Evolutionary conservation across 1,284 basidiomycete genomes (phyloP).

Genomic region (Tilletia walkeri): DNA sequence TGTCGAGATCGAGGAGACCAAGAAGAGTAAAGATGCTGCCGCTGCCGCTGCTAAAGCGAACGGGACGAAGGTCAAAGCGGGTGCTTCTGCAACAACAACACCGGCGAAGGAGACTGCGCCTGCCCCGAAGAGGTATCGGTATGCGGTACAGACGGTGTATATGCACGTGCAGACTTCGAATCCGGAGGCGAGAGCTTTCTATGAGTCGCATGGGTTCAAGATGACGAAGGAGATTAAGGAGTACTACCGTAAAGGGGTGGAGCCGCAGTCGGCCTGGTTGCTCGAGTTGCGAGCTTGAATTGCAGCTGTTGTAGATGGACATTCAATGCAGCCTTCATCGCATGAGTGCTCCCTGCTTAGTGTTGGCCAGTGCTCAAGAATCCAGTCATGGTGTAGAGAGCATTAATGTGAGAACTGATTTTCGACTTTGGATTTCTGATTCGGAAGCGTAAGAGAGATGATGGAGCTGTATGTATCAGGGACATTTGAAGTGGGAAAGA

Average conservation of each 20-base stretch:
- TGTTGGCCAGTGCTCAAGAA: too few species aligned
- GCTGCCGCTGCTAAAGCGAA: not conserved
- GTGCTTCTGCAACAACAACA: not conserved
- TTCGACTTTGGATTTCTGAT: too few species aligned
- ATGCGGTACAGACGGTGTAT: conserved; percentile 45
- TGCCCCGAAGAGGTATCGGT: conserved; percentile 4
- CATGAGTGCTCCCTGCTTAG: too few species aligned
- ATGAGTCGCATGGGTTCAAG: conserved; percentile 56
- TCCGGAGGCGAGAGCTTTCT: conserved; percentile 53
- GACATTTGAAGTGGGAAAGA: too few species aligned
- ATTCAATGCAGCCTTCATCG: too few species aligned
- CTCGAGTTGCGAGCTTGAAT: conserved; percentile 32
- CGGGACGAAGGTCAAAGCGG: conserved; percentile 19
- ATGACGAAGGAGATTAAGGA: conserved; percentile 42
- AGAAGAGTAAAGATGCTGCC: not conserved
- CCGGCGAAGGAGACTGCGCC: conserved; percentile 22
- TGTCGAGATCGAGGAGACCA: not conserved
- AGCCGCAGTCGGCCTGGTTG: conserved; percentile 56
- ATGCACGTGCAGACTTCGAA: conserved; percentile 57
- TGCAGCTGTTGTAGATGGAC: too few species aligned
- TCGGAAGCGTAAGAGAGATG: too few species aligned
- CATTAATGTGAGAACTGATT: too few species aligned
- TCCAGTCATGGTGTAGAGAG: too few species aligned
- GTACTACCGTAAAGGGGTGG: conserved; percentile 50
- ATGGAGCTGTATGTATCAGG: too few species aligned